These are phyloP conservation scores for Ceratocystis variospora DNA, from an alignment of 2,329 filamentous ascomycete species.

Conservation along the genomic window DNA sequence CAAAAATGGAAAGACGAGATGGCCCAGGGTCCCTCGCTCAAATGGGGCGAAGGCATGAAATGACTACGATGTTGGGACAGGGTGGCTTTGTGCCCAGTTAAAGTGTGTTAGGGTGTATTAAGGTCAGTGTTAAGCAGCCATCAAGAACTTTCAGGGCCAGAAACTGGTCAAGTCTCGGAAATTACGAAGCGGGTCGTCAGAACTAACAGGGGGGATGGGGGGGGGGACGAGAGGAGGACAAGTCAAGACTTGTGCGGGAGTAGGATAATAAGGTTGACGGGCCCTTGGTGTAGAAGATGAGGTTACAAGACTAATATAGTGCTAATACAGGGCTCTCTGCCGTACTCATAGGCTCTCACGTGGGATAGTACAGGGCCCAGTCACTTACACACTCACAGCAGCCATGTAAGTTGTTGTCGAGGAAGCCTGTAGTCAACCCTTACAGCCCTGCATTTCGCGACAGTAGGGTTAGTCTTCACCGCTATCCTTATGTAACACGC, in stretches of 20 bases:
- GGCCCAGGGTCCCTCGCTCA: not conserved
- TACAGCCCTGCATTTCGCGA: no score
- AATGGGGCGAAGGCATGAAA: not conserved
- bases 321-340: not conserved
- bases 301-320: not conserved
- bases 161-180: not conserved
- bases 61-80: not conserved
- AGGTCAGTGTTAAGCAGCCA: not conserved
- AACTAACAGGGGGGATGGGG: not conserved
- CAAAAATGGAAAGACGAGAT: not conserved
- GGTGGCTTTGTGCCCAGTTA: not conserved
- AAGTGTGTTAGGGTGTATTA: not conserved
- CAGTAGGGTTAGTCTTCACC: not conserved
- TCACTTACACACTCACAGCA: not conserved
- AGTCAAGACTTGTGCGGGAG: not conserved
- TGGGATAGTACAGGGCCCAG: not conserved
- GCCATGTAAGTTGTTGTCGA: not conserved
- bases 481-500: conserved; percentile 2
- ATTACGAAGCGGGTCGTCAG: not conserved
- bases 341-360: not conserved
- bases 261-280: not conserved
- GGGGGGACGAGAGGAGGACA: not conserved
- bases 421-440: not conserved
- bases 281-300: not conserved
- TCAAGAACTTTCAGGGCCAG: not conserved